Base-by-base conservation (phyloP, 2,329 filamentous ascomycete genomes). In the Seiridium unicorne region DNA sequence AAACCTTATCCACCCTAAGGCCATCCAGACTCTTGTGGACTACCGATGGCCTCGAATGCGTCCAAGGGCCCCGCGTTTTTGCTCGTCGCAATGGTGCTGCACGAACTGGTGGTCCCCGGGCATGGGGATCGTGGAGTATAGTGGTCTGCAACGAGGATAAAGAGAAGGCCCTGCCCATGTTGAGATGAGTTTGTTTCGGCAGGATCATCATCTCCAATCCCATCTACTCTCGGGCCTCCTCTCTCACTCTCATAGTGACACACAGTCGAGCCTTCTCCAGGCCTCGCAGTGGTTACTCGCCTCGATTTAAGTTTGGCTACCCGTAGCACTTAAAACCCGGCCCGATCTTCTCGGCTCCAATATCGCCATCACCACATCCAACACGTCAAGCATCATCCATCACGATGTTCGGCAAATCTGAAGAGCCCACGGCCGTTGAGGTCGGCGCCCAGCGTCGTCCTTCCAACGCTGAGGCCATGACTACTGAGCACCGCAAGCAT, bases 21-120 rank as follows among this genome's bases (percentile, higher is more conserved):
- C 34, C 44, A 34, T 51, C 55, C 36, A 51, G 55, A 51, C 55
- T 58, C 26, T 40, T 36, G 26, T 38, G 13, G 55, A 34, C 51
- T 51, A 35, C 32, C 32, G 36, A 58, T 18, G 55, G 18, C 26
- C 46, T 40, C 38, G 18, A 8, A 34, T 13, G 54, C 42, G 42
- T 58, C 55, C 55, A 58, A 44, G 55, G 55, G 46, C 55, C 55
- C 55, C 55, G 55, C 55, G 55, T 58, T 58, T 58, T 58, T 32
- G n/a, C 26, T 49, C 44, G 55, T 58, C 34, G 55, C 36, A 51
- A 58, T 58, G 35, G 46, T 47, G 55, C 42, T 13, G 55, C 9
- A 18, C 40, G 32, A 31, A 13, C 34, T 13, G 35, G 32, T 57
- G 44, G 55, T 46, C 26, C 42, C 32, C 13, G 8, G 34, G 18